Evolutionary conservation across 2,329 filamentous ascomycete genomes (phyloP).

Genomic region (Aspergillus oerlinghausenensis): DNA sequence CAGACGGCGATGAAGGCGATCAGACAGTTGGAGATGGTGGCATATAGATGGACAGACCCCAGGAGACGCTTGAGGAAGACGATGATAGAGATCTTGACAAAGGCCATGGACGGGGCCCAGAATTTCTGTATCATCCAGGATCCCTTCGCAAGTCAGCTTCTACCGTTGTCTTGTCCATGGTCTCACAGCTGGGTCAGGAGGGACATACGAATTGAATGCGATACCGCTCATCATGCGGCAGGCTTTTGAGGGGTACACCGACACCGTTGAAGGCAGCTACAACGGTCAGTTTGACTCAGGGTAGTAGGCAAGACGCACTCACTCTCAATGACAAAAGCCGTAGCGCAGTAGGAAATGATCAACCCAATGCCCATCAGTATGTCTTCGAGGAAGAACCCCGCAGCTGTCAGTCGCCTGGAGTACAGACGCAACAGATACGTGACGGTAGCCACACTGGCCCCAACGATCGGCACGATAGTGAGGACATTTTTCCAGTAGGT

Average conservation of each 20-base stretch:
- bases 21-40: conserved; percentile 1
- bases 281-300: not conserved
- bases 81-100: conserved; percentile 12
- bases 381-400: conserved; percentile 6
- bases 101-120: conserved; percentile 9
- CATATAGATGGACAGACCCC: conserved; percentile 2
- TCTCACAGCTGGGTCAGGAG: not conserved
- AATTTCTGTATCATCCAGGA: conserved; percentile 15
- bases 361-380: conserved; percentile 9
- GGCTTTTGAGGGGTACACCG: not conserved
- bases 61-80: conserved; percentile 10
- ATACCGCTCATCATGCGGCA: conserved; percentile 5
- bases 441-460: conserved; percentile 6
- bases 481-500: conserved; percentile 11
- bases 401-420: conserved; percentile 1
- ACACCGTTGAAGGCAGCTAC: conserved; percentile 12
- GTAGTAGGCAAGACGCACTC: not conserved
- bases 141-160: not conserved
- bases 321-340: conserved; percentile 9
- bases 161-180: too few species aligned
- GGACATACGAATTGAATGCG: conserved; percentile 7
- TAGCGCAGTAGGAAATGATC: conserved; percentile 9
- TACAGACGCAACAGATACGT: conserved; percentile 6
- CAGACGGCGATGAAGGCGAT: conserved; percentile 10
- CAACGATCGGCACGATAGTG: conserved; percentile 8